These are phyloP conservation scores for Yamadazyma epiphylla DNA, from an alignment of 1,139 yeast genomes.

Conservation along the genomic window DNA sequence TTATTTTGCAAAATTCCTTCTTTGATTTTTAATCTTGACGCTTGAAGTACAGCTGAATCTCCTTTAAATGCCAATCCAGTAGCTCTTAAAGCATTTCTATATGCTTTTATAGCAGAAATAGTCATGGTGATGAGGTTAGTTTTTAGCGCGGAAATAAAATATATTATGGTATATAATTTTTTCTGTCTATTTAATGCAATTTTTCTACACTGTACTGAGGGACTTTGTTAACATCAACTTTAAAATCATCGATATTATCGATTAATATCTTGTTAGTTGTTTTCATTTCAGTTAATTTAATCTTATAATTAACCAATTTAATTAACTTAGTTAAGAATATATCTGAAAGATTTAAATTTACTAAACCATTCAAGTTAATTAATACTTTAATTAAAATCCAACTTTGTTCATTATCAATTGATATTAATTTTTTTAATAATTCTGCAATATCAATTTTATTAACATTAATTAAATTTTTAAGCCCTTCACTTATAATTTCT, in stretches of 20 bases:
- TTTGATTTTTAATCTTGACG: constrained; percentile 65
- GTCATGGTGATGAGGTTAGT: constrained; percentile 2
- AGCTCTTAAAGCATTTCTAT: constrained; percentile 69
- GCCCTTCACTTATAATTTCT: constrained; percentile 16
- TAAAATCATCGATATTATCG: constrained; percentile 41
- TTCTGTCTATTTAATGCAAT: constrained; percentile 30
- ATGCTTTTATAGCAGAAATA: constrained; percentile 46
- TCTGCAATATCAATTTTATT: constrained; percentile 25
- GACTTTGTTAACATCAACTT: constrained; percentile 22
- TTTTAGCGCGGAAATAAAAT: neutral
- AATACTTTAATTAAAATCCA: constrained; percentile 60
- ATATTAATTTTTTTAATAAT: constrained; percentile 30
- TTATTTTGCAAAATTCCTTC: constrained; percentile 49
- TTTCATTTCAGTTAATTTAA: constrained; percentile 47
- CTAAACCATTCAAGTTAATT: constrained; percentile 68
- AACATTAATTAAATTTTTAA: constrained; percentile 22
- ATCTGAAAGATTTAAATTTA: constrained; percentile 43
- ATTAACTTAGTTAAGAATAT: constrained; percentile 25
- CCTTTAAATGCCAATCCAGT: constrained; percentile 62
- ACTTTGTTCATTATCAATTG: constrained; percentile 36
- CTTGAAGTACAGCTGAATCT: constrained; percentile 50
- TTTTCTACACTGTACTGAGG: constrained; percentile 54
- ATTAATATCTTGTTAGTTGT: constrained; percentile 54
- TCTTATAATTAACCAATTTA: constrained; percentile 42
- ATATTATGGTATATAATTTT: neutral